phyloP scores from a whole-genome alignment of 495 filamentous ascomycete species.

The Lindgomyces ingoldianus region DNA sequence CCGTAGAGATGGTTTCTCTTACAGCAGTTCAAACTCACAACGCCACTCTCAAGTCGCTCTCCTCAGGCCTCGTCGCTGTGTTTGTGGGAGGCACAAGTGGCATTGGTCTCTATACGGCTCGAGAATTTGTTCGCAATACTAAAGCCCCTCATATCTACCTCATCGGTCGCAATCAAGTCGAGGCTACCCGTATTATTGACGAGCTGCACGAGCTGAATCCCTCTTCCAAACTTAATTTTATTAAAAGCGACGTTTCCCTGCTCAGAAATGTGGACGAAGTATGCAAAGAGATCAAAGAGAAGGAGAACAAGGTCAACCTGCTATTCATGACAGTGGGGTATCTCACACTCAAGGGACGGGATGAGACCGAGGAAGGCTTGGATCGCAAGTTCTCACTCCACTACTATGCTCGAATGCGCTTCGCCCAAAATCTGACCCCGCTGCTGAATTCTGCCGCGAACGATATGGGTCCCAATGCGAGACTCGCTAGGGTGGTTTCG shows the following conservation, averaged over 20 bases:
- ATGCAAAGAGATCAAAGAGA: conserved; percentile 56
- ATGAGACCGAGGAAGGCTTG: conserved; percentile 62
- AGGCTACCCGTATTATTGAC: conserved; percentile 38
- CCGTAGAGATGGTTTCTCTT: conserved; percentile 53
- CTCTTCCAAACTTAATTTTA: conserved; percentile 55
- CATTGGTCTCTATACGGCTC: conserved; percentile 48
- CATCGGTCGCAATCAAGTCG: conserved; percentile 47
- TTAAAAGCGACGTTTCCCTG: conserved; percentile 60
- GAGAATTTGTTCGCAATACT: conserved; percentile 47
- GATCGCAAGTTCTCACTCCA: conserved; percentile 54
- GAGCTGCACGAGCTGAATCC: conserved; percentile 48
- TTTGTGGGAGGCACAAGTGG: conserved; percentile 55
- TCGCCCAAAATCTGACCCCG: conserved; percentile 49
- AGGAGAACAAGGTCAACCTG: conserved; percentile 62
- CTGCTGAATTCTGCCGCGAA: conserved; percentile 37
- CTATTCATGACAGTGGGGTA: conserved; percentile 60
- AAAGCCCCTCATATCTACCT: conserved; percentile 45
- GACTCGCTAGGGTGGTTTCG: conserved; percentile 41
- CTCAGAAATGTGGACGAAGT: conserved; percentile 61
- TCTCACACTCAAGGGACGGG: conserved; percentile 42
- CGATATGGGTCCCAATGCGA: conserved; percentile 6
- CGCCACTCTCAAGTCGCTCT: conserved; percentile 48
- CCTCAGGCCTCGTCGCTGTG: conserved; percentile 54
- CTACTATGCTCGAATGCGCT: conserved; percentile 66
- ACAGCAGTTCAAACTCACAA: conserved; percentile 48